Conservation (phyloP, 225 moss, liverwort and hornwort species). For the Pleurozium schreberi region DNA sequence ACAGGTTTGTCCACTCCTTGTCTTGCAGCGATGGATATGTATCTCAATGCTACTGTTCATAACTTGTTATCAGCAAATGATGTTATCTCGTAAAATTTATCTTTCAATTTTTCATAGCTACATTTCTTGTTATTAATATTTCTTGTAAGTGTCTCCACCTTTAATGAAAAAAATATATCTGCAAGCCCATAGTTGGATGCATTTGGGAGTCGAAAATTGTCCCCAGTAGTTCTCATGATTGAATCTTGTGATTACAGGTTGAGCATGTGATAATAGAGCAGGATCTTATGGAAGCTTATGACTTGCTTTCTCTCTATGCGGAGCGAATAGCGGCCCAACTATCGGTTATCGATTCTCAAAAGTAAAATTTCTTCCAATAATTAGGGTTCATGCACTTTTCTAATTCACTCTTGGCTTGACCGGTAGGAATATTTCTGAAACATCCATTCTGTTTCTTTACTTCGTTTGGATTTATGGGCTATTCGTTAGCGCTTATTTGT, state of each 20-base stretch:
- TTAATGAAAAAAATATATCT: background rate
- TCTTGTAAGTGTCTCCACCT: background rate
- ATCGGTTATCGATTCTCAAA: constrained; percentile 58
- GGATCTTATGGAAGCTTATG: constrained; percentile 57
- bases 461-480: background rate
- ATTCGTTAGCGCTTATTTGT: background rate
- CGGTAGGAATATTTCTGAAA: background rate
- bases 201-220: background rate
- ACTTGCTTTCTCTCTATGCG: constrained; percentile 51
- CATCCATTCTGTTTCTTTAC: background rate
- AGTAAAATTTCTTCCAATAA: constrained; percentile 11
- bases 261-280: constrained; percentile 65
- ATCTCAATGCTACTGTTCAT: background rate
- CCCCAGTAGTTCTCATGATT: background rate
- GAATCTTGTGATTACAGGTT: constrained; percentile 33
- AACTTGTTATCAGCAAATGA: background rate
- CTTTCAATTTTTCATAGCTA: background rate
- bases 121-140: background rate
- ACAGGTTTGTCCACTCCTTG: constrained; percentile 26
- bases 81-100: background rate
- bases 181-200: background rate
- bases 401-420: background rate
- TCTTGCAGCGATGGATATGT: background rate
- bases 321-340: constrained; percentile 60
- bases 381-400: background rate